phyloP scores from a whole-genome alignment of 805 yeast species.

The Wickerhamomyces tratensis region DNA sequence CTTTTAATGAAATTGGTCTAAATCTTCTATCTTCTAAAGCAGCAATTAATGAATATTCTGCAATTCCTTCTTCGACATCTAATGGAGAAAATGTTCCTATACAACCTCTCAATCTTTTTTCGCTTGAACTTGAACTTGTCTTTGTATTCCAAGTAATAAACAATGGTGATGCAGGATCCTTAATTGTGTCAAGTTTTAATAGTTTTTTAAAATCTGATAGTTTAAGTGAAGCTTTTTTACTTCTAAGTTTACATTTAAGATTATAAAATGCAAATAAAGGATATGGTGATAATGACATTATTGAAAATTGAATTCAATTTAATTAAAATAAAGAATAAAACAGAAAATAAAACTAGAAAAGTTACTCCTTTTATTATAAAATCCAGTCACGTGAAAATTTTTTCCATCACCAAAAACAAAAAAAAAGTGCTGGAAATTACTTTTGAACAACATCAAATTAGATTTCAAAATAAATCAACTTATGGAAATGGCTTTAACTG shows the following conservation, averaged over 20 bases:
- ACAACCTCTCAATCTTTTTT: conserved; percentile 65
- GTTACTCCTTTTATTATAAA: no score
- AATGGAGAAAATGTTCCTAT: conserved; percentile 76
- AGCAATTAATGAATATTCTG: conserved; percentile 51
- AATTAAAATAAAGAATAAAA: background rate
- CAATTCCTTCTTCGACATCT: conserved; percentile 47
- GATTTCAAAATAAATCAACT: no score
- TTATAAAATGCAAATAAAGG: conserved; percentile 24
- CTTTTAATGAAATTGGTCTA: conserved; percentile 45
- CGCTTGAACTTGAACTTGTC: conserved; percentile 4
- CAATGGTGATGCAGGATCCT: conserved; percentile 38
- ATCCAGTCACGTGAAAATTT: no score
- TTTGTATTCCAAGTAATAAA: conserved; percentile 81
- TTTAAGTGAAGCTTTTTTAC: background rate
- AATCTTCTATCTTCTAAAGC: conserved; percentile 80
- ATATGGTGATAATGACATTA: conserved; percentile 15
- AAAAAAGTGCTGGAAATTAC: no score
- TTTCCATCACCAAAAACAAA: no score
- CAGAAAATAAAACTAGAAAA: background rate
- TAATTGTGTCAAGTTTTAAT: conserved; percentile 8
- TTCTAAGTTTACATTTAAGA: conserved; percentile 9
- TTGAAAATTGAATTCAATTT: background rate
- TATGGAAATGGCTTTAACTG: conserved; percentile 1
- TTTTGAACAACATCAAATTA: no score
- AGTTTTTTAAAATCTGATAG: conserved; percentile 8